Base-by-base conservation (phyloP, 2,329 filamentous ascomycete genomes). In the Curvularia verruculosa region DNA sequence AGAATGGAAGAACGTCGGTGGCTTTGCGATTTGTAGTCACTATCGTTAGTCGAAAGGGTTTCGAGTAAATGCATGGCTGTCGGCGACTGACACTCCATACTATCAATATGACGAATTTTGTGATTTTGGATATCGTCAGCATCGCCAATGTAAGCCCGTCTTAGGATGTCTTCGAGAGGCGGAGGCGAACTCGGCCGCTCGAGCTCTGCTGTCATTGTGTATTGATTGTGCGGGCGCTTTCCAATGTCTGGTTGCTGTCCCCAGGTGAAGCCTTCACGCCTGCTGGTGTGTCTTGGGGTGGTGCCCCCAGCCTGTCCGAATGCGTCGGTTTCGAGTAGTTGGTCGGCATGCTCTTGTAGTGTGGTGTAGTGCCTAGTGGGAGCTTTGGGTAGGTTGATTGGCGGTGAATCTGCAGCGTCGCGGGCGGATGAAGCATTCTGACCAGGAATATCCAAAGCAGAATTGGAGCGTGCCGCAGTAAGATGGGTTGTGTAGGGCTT, bases 181-280 rank as follows among this genome's bases (percentile, higher is more conserved):
- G 69, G 68, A 7, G 69, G 66, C 23, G 64, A 61, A 5, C 28
- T 41, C 40, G 49, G 48, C 12, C 54, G 29, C 21, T 44, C 13
- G 28, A 59, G 49, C 37, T 58, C 49, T 31, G 58, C 63, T n/a
- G 64, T 59, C 45, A 65, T 43, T 10, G 63, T 60, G 52, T 64
- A 54, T 15, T 50, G 56, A 50, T 24, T 54, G 10, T 56, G 41
- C 24, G 29, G 58, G 18, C 50, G 43, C 3, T 64, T 61, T 7
- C 62, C 61, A 7, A 24, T 9, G 5, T 36, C 29, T 21, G 56
- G 18, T 36, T 43, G 60, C 31, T 51, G 29, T 6, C 61, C 65
- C 66, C 67, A 72, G 10, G 52, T 66, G n/a, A 73, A 68, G 26
- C 69, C 67, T 40, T 68, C 65, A 15, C 71, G 67, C 51, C 71